Evolutionary conservation across 345 rosid species (phyloP), one percentile per base, ranked within the genome.

Genomic region (Citrus cavaleriei): DNA sequence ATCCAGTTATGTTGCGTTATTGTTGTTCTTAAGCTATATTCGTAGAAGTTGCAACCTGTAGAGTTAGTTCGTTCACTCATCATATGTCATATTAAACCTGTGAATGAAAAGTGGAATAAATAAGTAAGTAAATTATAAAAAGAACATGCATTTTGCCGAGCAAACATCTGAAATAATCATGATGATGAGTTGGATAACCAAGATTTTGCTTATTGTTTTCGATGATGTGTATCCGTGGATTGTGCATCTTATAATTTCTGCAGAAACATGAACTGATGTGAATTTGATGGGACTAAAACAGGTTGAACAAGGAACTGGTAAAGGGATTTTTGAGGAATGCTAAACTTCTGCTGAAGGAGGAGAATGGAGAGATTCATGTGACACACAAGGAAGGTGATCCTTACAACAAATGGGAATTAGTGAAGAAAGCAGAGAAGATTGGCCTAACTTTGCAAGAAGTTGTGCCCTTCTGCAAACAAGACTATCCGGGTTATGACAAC

Each of bases 261-360:
- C 60, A 19, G 74, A 42, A 77, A 6, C 8, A 5, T 67, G 61
- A 54, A 32, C 55, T 73, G 72, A 75, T 49, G 49, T 65, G 40
- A 34, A 63, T 80, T 77, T 73, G 68, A 22, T 69, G 71, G 73
- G 64, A 27, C 51, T 54, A 38, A 30, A 68, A 58, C 51, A 84
- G 87, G 79, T 69, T 82, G 80, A 82, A 86, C 80, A 79, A 86
- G 85, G 66, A 22, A 66, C 35, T 86, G 84, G 42, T 86, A 34
- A 81, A 77, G 81, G 83, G 77, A 5, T 86, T 81, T 74, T 38
- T 86, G 46, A 28, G 38, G 49, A 86, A 81, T 74, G 78, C 81
- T 5, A 81, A 83, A 64, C 75, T 67, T 46, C 72, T 83, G 49
- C 16, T 86, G 38, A 81, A 66, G 73, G 54, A 78, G 32, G 77